Base-by-base conservation (phyloP, 345 rosid species). In the Eucalyptus brandiana region DNA sequence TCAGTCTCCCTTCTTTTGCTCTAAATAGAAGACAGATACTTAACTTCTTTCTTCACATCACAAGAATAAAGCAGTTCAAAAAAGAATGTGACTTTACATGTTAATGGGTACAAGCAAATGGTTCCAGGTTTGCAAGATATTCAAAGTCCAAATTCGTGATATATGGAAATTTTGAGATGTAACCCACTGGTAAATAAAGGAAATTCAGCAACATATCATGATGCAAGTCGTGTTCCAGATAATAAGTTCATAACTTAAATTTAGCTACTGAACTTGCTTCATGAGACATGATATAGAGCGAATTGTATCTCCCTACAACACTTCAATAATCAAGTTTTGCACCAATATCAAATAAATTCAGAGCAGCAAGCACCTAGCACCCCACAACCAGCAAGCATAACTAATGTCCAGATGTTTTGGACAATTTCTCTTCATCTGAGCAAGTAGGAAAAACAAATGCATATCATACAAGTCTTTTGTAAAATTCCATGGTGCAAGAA, bases 1-100 rank as follows among this genome's bases (percentile, higher is more conserved):
- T 97, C 51, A 88, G 76, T 91, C 97, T 95, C 92, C 95, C 96
- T 91, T 96, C 98, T 93, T 92, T 97, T 96, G 97, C 94, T 95
- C 99, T 96, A 69, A 53, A 88, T 89, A 90, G 62, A 60, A 86
- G 87, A 88, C 47, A 76, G 14, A 72, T 72, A 72, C 42, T 72
- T 0, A 72, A 37, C 83, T 72, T 72, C 58, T 3, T 72, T 72
- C 28, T 21, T 76, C 42, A 51, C 87, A 34, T 48, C 87, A 86
- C 30, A 34, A 16, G 56, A 48, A 3, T 53, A 49, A 42, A 58
- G 87, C 67, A 53, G 67, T 86, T 53, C 44, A 50, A 86, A 86
- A 32, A 32, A 40, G 47, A 40, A 6, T 21, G 47, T 11, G 28
- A 76, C 85, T 76, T 40, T 40, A 40, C 30, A 76, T 76, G 85